phyloP scores from a whole-genome alignment of 305 asterid species.

The Rubia tinctorum region DNA sequence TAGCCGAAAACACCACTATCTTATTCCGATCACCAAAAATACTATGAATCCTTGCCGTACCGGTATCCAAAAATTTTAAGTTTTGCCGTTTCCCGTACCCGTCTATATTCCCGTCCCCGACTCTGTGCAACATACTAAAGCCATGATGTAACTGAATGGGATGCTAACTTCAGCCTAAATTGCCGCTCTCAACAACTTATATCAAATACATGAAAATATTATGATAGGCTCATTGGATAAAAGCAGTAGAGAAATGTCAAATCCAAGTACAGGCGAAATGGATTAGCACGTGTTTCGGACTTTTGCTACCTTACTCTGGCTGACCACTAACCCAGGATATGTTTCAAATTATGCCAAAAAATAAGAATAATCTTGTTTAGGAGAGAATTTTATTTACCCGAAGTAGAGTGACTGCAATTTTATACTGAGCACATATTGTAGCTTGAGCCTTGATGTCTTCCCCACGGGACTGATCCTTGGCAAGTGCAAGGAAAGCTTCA shows the following conservation, averaged over 20 bases:
- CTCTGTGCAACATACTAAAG: no score
- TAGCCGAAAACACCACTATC: no score
- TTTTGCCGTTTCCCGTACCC: no score
- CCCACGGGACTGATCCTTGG: conserved; percentile 99
- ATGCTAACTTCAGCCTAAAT: neutral
- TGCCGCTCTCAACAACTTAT: neutral
- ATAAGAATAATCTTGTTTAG: neutral
- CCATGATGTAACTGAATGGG: neutral
- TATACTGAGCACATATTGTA: conserved; percentile 98
- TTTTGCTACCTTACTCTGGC: neutral
- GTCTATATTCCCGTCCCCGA: no score
- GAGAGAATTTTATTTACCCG: conserved; percentile 46
- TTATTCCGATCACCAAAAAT: no score
- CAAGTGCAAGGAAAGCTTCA: conserved; percentile 95
- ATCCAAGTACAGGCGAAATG: conserved; percentile 5
- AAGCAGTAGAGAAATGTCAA: neutral
- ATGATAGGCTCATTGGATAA: neutral
- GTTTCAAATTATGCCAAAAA: neutral
- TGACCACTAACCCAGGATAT: neutral
- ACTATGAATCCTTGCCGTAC: no score
- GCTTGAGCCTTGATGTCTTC: conserved; percentile 99
- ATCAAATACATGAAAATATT: neutral
- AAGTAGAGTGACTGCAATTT: conserved; percentile 96
- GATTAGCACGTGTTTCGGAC: neutral
- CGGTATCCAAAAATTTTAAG: no score